Conservation (phyloP, 2,329 filamentous ascomycete species). For the Penicillium sp. region DNA sequence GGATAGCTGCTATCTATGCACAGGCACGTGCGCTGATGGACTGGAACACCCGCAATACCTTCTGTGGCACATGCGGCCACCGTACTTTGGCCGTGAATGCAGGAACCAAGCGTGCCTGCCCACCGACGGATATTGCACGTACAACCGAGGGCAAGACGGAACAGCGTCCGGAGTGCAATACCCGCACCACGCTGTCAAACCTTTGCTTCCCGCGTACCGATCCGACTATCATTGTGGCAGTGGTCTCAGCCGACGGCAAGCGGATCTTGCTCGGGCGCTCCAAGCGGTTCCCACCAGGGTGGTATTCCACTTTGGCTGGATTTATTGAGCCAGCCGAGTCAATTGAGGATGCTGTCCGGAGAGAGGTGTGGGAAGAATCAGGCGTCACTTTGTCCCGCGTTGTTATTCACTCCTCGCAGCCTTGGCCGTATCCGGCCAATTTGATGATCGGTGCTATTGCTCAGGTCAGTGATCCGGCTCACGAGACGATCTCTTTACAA, state of each 20-base stretch:
- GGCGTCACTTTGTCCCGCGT: constrained; percentile 75
- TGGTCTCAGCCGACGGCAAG: constrained; percentile 75
- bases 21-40: constrained; percentile 85
- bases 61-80: constrained; percentile 85
- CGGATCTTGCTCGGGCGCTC: constrained; percentile 80
- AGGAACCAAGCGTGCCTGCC: constrained; percentile 46
- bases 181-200: constrained; percentile 83
- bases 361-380: constrained; percentile 84
- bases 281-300: constrained; percentile 76
- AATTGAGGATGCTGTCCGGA: constrained; percentile 76
- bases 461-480: constrained; percentile 70
- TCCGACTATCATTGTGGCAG: constrained; percentile 91
- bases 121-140: constrained; percentile 43
- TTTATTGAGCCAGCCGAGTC: constrained; percentile 85
- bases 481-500: constrained; percentile 76
- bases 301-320: constrained; percentile 85
- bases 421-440: constrained; percentile 82
- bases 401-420: constrained; percentile 78
- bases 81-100: constrained; percentile 61
- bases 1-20: constrained; percentile 78
- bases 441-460: constrained; percentile 86
- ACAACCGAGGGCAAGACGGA: constrained; percentile 28
- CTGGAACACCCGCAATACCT: constrained; percentile 92
- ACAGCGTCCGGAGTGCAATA: constrained; percentile 68
- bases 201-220: constrained; percentile 89